Base-by-base conservation (phyloP, 2,329 filamentous ascomycete genomes). In the Curvularia eragrostidis region DNA sequence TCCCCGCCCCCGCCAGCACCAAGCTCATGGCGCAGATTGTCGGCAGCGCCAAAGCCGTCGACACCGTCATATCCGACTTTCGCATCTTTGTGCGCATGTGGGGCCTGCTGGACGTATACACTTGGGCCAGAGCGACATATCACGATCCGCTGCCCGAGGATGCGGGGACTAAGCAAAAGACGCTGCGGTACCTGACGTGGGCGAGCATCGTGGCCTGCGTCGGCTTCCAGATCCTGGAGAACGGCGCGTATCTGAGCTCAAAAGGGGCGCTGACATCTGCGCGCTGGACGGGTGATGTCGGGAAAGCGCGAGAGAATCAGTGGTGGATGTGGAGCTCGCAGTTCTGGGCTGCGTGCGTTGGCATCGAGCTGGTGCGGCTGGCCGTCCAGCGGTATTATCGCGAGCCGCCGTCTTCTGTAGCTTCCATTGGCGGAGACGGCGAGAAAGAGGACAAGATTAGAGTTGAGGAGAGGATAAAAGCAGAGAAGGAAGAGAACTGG, bases 311-410 rank as follows among this genome's bases (percentile, higher is more conserved):
- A 47, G 84, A 90, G 73, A 83, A 75, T 26, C 82, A 79, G 64
- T 87, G 89, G 72, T 89, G 85, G 77, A 75, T 87, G 18, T 91
- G 89, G 87, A 93, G 90, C 77, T 87, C 86, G 56, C 84, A 92
- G 43, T 91, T 90, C 62, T 98, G 94, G 92, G 86, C 88, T 53
- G 83, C 84, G 23, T 92, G 93, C 79, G 87, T 96, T 6, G 85
- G 85, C 19, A 80, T 93, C 59, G 92, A 97, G 80, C 84, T 95
- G 60, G 81, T 87, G 48, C 82, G 89, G 61, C 79, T 97, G 56
- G 68, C 69, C 23, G 63, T 78, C 7, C 64, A 74, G 59, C 78
- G 80, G 72, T 68, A 79, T 62, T 69, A 67, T 26, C 13, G 38
- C 19, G 41, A 30, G 15, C 18, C 28, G 0, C 7, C 44, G 13